Evolutionary conservation across 2,329 filamentous ascomycete genomes (phyloP).

Genomic region (Amylocarpus encephaloides): DNA sequence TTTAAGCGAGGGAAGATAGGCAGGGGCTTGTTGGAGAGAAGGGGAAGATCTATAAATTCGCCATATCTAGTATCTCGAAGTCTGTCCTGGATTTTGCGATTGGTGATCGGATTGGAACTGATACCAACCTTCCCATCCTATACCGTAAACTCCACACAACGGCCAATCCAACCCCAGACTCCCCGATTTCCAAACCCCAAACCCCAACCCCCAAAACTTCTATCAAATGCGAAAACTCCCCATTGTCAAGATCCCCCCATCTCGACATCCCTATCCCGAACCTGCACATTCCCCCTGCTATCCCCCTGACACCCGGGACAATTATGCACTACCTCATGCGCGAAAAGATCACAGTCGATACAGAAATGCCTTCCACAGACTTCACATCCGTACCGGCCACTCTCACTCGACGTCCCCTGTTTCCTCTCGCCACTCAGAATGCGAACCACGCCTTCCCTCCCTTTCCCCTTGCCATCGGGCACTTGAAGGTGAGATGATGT

Average conservation of each 20-base stretch:
- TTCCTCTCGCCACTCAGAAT: constrained; percentile 26
- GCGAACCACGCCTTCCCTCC: not conserved
- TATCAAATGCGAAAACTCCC: too few relatives aligned
- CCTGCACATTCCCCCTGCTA: constrained; percentile 13
- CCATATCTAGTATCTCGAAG: too few relatives aligned
- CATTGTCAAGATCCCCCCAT: not conserved
- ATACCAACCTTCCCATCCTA: too few relatives aligned
- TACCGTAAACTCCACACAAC: too few relatives aligned
- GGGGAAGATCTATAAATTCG: too few relatives aligned
- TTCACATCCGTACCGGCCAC: constrained; percentile 79
- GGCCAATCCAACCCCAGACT: too few relatives aligned
- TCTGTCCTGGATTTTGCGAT: too few relatives aligned
- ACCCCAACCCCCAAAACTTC: too few relatives aligned
- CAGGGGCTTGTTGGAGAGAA: too few relatives aligned
- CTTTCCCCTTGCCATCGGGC: not conserved
- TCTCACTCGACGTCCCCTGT: constrained; percentile 69
- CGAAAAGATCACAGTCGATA: constrained; percentile 95
- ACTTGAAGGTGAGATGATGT: not conserved
- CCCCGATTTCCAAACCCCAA: too few relatives aligned
- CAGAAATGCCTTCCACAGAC: constrained; percentile 90
- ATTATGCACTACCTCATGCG: constrained; percentile 91
- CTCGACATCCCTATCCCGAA: not conserved
- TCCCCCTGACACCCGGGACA: constrained; percentile 69
- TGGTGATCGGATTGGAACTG: too few relatives aligned
- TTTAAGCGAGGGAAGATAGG: too few relatives aligned